Conservation (phyloP, 352 stramenopile genomes). For the Globisporangium heterothallicum region DNA sequence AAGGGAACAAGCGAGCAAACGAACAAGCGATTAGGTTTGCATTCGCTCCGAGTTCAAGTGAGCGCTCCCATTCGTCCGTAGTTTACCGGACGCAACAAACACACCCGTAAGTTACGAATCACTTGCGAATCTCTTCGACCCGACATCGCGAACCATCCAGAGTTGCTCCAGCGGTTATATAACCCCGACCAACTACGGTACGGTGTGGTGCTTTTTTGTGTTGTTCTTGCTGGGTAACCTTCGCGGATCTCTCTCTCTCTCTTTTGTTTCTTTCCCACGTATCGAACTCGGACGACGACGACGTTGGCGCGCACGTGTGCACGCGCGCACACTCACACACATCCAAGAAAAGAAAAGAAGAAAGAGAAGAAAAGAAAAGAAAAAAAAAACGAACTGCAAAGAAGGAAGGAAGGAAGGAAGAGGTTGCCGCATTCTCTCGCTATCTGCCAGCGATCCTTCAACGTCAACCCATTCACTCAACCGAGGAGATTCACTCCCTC, state of each 20-base stretch:
- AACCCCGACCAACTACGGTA: no score
- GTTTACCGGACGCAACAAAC: slow-evolving; percentile 11
- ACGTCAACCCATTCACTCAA: no score
- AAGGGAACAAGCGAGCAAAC: neutral
- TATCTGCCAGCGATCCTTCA: neutral
- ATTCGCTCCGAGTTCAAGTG: slow-evolving; percentile 20
- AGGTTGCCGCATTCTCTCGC: neutral
- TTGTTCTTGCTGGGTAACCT: no score
- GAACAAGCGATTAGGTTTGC: slow-evolving; percentile 21
- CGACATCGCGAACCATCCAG: neutral
- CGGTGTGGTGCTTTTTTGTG: no score
- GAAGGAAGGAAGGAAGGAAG: neutral
- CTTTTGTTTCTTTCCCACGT: neutral
- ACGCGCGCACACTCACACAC: neutral
- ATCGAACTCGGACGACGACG: neutral
- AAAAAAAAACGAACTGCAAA: neutral
- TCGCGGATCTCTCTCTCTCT: no score
- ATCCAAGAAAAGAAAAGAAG: neutral
- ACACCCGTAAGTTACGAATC: no score
- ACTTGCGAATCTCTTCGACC: no score
- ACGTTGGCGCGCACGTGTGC: no score
- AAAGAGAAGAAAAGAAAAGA: neutral
- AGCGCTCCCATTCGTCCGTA: slow-evolving; percentile 11
- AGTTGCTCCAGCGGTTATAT: neutral
- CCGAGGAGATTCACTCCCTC: no score